Evolutionary conservation across 352 stramenopile species (phyloP), one percentile per base, ranked within the genome.

Genomic region (Globisporangium acanthophoron): DNA sequence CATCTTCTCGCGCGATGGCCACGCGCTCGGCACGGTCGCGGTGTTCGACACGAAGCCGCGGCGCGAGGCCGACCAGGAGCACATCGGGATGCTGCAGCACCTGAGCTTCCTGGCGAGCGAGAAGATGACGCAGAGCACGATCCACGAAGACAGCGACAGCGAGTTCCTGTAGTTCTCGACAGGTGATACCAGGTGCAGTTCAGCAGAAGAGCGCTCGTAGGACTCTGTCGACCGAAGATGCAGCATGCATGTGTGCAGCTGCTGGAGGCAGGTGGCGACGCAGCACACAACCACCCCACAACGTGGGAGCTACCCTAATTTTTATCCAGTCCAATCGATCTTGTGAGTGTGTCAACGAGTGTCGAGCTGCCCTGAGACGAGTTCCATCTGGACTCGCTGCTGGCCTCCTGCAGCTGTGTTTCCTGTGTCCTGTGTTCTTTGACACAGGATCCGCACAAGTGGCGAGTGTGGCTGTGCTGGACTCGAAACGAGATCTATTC

Each of bases 51-150:
- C 82, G 15, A 92, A 91, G 56, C 80, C 85, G 4, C 74, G 83
- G 8, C 63, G 73, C 1, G 80, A 91, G 52, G 83, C 76, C n/a
- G 80, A 93, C 61, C 83, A 91, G 59, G 83, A 93, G 57, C 80
- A 93, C 65, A 93, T 93, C 49, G 83, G 83, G 24, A 91, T 93
- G 83, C 73, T 93, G 66, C 83, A 93, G 65, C 83, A 93, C 63
- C 55, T 93, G 56, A 93, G 83, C 59, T 93, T 93, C 69, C 71
- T 93, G 45, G 83, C 83, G 33, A 93, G 83, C 59, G 83, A 93
- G 69, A 93, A 93, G 66, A 93, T 93, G 83, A 88, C 79, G 60
- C 83, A 93, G 60, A 91, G 78, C 63, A 87, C 79, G 41, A 80
- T 86, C 50, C 72, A 85, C 15, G 79, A 79, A 70, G 81, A 92